A percentile compares a stretch with the other conserved stretches of the same genome.
phyloP scores from a whole-genome alignment of 2,329 filamentous ascomycete genomes.

The Cyphellophora europaea region DNA sequence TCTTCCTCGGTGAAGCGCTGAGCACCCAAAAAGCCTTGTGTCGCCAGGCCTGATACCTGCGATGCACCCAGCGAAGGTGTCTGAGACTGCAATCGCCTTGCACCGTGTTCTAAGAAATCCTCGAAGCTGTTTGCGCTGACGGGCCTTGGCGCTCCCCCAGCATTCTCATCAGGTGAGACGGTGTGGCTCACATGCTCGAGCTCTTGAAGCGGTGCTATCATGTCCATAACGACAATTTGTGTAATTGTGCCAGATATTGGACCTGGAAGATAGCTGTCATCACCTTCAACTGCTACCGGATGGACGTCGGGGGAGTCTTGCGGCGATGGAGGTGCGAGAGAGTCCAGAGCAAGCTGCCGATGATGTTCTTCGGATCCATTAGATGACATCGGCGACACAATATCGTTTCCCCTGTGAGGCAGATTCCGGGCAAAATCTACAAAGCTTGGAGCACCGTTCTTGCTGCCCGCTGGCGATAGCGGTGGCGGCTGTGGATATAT shows the following conservation, averaged over 20 bases:
- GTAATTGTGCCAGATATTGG: conserved; percentile 14
- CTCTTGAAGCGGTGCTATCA: conserved; percentile 11
- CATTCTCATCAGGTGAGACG: neutral
- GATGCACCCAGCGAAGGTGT: too few relatives aligned
- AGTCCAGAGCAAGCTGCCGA: conserved; percentile 10
- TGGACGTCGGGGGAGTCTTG: conserved; percentile 11
- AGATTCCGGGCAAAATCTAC: conserved; percentile 13
- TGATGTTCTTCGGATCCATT: conserved; percentile 6
- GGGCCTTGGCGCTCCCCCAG: neutral
- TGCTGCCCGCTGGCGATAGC: conserved; percentile 5
- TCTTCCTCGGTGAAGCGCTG: neutral
- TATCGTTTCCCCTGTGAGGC: conserved; percentile 8
- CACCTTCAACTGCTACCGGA: conserved; percentile 3
- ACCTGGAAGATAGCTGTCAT: conserved; percentile 6
- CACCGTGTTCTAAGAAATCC: neutral
- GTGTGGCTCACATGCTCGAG: conserved; percentile 4
- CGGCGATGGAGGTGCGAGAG: conserved; percentile 10
- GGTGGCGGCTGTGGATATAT: conserved; percentile 5
- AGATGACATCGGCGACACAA: conserved; percentile 11
- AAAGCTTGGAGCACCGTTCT: conserved; percentile 10
- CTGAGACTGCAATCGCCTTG: too few relatives aligned
- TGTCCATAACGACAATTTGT: conserved; percentile 7
- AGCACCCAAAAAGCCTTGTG: too few relatives aligned
- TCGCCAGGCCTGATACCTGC: too few relatives aligned
- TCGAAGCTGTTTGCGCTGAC: neutral